Percentiles rank a stretch among this genome's conserved stretches.
phyloP scores from a whole-genome alignment of 75 land plant genomes.

The Picea glauca region DNA sequence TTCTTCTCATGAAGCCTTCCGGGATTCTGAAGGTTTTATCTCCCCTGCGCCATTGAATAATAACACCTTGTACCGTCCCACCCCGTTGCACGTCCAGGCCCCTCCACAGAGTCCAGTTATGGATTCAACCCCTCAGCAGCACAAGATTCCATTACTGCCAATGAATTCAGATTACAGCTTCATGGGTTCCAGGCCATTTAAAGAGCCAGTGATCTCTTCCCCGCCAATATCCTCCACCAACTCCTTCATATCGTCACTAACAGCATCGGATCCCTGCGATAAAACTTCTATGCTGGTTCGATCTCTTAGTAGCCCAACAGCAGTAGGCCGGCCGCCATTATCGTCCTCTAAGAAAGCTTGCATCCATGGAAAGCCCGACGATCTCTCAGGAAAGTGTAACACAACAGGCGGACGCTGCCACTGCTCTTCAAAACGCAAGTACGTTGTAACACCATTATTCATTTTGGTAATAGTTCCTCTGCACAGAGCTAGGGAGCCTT shows the following conservation, averaged over 20 bases:
- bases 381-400: slow-evolving; percentile 16
- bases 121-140: slow-evolving; percentile 16
- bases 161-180: slow-evolving; percentile 13
- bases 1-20: background rate
- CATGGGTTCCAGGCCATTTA: slow-evolving; percentile 15
- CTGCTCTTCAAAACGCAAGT: slow-evolving; percentile 82
- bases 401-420: slow-evolving; percentile 50
- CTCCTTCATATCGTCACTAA: slow-evolving; percentile 62
- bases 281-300: slow-evolving; percentile 22
- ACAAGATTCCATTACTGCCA: background rate
- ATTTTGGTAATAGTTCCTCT: background rate
- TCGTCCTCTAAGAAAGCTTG: slow-evolving; percentile 17
- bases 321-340: slow-evolving; percentile 8
- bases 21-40: no score
- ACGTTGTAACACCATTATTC: background rate
- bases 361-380: slow-evolving; percentile 3
- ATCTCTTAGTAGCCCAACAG: slow-evolving; percentile 19
- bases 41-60: no score
- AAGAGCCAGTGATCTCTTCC: slow-evolving; percentile 33
- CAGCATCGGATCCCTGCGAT: slow-evolving; percentile 46
- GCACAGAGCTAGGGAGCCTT: background rate
- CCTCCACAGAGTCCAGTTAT: background rate
- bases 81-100: slow-evolving; percentile 4
- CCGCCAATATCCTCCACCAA: slow-evolving; percentile 41
- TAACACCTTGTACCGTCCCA: background rate